Base-by-base conservation (phyloP, 2,329 filamentous ascomycete species). In the Trichoderma atroviride region DNA sequence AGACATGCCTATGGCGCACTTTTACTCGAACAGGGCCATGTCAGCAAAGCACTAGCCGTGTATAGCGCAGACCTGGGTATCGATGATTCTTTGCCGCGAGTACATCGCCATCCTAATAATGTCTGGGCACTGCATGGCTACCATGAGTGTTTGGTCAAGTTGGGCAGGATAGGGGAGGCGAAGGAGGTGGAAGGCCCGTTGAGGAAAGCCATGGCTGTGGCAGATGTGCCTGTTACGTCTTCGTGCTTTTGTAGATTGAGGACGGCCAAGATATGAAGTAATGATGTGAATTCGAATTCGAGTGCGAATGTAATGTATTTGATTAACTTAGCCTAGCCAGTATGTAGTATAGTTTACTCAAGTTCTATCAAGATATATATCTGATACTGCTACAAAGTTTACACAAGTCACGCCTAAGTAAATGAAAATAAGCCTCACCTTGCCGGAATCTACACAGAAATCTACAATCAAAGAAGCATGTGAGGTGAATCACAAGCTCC, bases 91-190 rank as follows among this genome's bases (percentile, higher is more conserved):
- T 77, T 93, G 3, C 88, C 90, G 0, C 83, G 91, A 24, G 86
- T 90, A 0, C 81, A 88, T 61, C 86, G 87, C 71, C 91, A 93
- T 77, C 89, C 86, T 7, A 89, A 89, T 60, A 94, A 94, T 72
- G 87, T 94, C 0, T 94, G 91, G 92, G 86, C 90, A 5, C 77
- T 94, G 71, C 89, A 92, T 73, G 92, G 91, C 0, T 91, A 89
- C 72, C 85, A 92, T 72, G 91, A 94, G 78, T 92, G 91, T 75
- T 76, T 93, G 60, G 72, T 83, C 4, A 86, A 81, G 70, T 76
- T 78, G 5, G 88, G 86, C 0, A 79, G 83, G n/a, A 58, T 57
- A 1, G 75, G 73, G 0, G 83, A 85, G 69, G 83, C 83, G 0
- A 68, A 72, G 5, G 74, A 74, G 5, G 69, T 79, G 14, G 72